Conservation (phyloP, 139 green algal genomes). For the Tetraselmis chui region DNA sequence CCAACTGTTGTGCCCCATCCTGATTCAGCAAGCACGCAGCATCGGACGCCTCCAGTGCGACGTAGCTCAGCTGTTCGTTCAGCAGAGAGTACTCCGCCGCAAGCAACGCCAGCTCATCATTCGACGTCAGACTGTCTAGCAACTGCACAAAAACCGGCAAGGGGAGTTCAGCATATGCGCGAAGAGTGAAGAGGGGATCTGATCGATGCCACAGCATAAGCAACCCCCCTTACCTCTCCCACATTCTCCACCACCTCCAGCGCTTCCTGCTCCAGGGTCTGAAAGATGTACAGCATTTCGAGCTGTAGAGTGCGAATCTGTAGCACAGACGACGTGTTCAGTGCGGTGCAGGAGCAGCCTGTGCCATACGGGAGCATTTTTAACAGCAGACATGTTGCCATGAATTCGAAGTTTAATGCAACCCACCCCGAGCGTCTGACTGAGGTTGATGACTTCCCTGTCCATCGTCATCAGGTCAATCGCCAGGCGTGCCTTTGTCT, state of each 20-base stretch:
- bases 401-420: not conserved
- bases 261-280: slow-evolving; percentile 78
- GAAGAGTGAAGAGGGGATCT: no score
- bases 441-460: slow-evolving; percentile 53
- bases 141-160: no score
- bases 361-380: not conserved
- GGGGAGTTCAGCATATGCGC: no score
- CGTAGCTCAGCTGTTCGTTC: slow-evolving; percentile 55
- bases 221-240: not conserved
- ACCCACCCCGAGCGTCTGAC: slow-evolving; percentile 32
- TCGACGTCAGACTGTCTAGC: slow-evolving; percentile 31
- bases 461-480: slow-evolving; percentile 72
- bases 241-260: slow-evolving; percentile 38
- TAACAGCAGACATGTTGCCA: not conserved
- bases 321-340: not conserved
- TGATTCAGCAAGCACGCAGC: slow-evolving; percentile 28
- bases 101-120: slow-evolving; percentile 80
- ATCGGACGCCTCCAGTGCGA: slow-evolving; percentile 27
- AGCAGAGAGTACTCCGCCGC: slow-evolving; percentile 82
- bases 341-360: not conserved
- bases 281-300: slow-evolving; percentile 86
- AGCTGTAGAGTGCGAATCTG: slow-evolving; percentile 77
- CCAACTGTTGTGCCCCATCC: slow-evolving; percentile 59
- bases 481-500: slow-evolving; percentile 51
- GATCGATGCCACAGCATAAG: no score